Percentiles rank a stretch among this genome's conserved stretches.
Evolutionary conservation across 2,329 filamentous ascomycete species (phyloP).

Genomic region (Xenoacremonium recifei): DNA sequence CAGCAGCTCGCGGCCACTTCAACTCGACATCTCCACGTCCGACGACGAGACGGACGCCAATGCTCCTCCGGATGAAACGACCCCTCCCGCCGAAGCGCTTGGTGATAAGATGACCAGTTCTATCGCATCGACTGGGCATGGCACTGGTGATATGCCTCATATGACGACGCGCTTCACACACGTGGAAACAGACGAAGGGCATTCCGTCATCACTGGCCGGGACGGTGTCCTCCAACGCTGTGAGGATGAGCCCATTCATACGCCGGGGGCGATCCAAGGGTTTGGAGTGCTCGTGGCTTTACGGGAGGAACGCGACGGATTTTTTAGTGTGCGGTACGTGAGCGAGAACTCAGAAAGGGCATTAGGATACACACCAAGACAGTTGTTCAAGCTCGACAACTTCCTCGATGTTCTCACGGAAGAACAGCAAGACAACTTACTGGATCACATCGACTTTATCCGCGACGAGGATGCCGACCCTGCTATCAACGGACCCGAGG

Average conservation of each 20-base stretch:
- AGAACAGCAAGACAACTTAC: constrained; percentile 78
- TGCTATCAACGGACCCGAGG: constrained; percentile 74
- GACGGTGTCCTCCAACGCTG: constrained; percentile 74
- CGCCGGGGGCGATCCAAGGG: constrained; percentile 76
- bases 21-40: constrained; percentile 31
- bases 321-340: constrained; percentile 67
- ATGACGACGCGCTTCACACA: constrained; percentile 78
- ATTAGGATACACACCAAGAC: constrained; percentile 72
- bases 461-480: constrained; percentile 79
- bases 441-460: constrained; percentile 87
- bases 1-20: constrained; percentile 31
- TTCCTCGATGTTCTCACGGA: constrained; percentile 84
- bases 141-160: constrained; percentile 41
- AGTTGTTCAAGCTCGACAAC: constrained; percentile 71
- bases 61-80: constrained; percentile 1
- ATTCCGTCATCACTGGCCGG: constrained; percentile 79
- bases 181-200: constrained; percentile 71
- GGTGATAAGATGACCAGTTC: constrained; percentile 14
- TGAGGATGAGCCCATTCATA: constrained; percentile 89
- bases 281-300: constrained; percentile 78
- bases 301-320: constrained; percentile 66
- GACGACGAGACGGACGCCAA: constrained; percentile 32
- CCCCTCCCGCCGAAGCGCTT: background rate
- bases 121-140: constrained; percentile 18
- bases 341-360: constrained; percentile 79